A percentile compares a stretch with the other conserved stretches of the same genome.
Evolutionary conservation across 805 yeast species (phyloP).

Genomic region (Yarrowia sp.): DNA sequence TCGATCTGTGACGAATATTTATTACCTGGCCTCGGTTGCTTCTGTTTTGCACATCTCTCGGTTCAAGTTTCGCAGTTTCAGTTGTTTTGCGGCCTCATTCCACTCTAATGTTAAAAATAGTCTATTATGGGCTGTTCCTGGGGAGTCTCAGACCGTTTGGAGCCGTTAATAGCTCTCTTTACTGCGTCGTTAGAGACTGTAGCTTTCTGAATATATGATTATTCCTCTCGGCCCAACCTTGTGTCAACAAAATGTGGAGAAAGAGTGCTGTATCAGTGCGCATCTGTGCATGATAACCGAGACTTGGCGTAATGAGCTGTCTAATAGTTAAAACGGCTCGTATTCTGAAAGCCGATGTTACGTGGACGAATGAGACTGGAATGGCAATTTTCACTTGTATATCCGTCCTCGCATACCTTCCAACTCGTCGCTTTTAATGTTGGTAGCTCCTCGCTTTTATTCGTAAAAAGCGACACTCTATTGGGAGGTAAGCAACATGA

Average conservation of each 20-base stretch:
- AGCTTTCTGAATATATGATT: background rate
- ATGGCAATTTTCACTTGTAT: too few relatives aligned
- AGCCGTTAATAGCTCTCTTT: background rate
- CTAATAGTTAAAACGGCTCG: background rate
- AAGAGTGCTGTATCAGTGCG: background rate
- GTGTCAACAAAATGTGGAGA: background rate
- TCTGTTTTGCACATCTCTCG: too few relatives aligned
- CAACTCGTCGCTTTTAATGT: background rate
- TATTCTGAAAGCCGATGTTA: too few relatives aligned
- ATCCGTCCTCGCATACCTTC: too few relatives aligned
- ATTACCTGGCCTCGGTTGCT: too few relatives aligned
- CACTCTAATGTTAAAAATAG: background rate
- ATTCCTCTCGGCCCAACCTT: constrained; percentile 10
- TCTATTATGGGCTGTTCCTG: background rate
- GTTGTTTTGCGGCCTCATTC: background rate
- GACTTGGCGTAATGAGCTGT: background rate
- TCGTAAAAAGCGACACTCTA: background rate
- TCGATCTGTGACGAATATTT: too few relatives aligned
- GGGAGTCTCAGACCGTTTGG: background rate
- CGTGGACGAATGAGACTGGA: too few relatives aligned
- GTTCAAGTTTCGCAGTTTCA: too few relatives aligned
- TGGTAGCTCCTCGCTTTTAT: background rate
- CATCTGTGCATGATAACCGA: background rate
- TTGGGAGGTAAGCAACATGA: constrained; percentile 2
- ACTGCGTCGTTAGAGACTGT: background rate